These are phyloP conservation scores for Yamadazyma phyllophila DNA, from an alignment of 805 yeast species.

Conservation along the genomic window DNA sequence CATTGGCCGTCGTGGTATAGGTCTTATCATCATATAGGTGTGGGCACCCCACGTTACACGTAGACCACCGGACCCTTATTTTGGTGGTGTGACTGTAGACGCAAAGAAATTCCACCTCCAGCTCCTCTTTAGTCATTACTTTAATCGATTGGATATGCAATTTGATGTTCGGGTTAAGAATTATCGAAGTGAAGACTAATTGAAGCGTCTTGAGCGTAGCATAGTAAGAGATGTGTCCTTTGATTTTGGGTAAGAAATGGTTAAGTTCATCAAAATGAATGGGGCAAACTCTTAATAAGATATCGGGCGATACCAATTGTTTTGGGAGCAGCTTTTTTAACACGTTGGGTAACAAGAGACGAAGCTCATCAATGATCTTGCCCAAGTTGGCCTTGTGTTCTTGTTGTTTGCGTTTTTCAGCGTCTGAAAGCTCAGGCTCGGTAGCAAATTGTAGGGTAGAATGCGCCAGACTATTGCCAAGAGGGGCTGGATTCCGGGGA, in stretches of 20 bases:
- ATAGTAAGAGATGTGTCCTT: slow-evolving; percentile 55
- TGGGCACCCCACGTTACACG: slow-evolving; percentile 51
- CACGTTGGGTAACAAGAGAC: slow-evolving; percentile 48
- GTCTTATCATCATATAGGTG: slow-evolving; percentile 32
- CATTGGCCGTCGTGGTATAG: slow-evolving; percentile 35
- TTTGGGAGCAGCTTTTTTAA: slow-evolving; percentile 46
- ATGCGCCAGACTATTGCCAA: background rate
- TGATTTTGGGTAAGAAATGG: slow-evolving; percentile 53
- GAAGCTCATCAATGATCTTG: slow-evolving; percentile 47
- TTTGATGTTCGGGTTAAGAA: slow-evolving; percentile 51
- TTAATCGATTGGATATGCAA: slow-evolving; percentile 51
- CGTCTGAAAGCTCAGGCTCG: background rate
- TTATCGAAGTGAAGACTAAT: slow-evolving; percentile 50
- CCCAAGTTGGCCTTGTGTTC: slow-evolving; percentile 52
- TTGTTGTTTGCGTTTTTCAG: background rate
- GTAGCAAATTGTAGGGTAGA: background rate
- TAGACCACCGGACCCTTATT: slow-evolving; percentile 54
- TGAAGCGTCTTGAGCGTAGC: slow-evolving; percentile 58
- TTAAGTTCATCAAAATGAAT: slow-evolving; percentile 41
- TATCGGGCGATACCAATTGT: slow-evolving; percentile 41
- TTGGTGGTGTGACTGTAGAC: slow-evolving; percentile 46
- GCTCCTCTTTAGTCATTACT: slow-evolving; percentile 13
- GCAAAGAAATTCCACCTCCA: slow-evolving; percentile 25
- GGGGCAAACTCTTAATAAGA: slow-evolving; percentile 58
- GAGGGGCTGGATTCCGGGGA: too few relatives aligned